These are phyloP conservation scores for Tetracladium setigerum DNA, from an alignment of 495 filamentous ascomycete species.

Conservation along the genomic window DNA sequence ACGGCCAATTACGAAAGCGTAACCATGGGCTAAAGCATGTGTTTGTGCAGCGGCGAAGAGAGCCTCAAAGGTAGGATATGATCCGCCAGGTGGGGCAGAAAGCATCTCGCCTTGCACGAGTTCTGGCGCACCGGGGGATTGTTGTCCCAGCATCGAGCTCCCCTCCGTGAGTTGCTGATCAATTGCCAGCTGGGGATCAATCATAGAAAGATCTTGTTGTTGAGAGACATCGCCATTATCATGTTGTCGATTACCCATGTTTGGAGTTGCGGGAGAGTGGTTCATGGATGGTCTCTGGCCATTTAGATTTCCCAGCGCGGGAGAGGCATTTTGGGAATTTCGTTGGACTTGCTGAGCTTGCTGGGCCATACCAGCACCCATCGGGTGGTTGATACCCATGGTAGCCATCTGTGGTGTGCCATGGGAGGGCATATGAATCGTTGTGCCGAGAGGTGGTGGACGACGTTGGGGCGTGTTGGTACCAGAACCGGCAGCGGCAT, in stretches of 20 bases:
- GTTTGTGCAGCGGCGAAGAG: constrained; percentile 43
- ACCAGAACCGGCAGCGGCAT: constrained; percentile 10
- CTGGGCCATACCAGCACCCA: constrained; percentile 19
- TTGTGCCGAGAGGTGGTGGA: constrained; percentile 15
- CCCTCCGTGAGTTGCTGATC: constrained; percentile 15
- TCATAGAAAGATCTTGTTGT: constrained; percentile 17
- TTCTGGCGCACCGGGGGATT: neutral
- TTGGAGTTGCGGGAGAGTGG: constrained; percentile 6
- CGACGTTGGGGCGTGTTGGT: constrained; percentile 20
- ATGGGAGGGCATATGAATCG: constrained; percentile 19
- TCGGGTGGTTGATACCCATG: constrained; percentile 2
- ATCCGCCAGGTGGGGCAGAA: constrained; percentile 42
- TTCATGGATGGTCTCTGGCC: constrained; percentile 17
- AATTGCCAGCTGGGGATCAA: constrained; percentile 21
- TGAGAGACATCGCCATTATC: constrained; percentile 4
- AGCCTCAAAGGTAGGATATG: constrained; percentile 45
- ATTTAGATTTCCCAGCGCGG: constrained; percentile 12
- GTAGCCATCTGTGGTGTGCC: constrained; percentile 12
- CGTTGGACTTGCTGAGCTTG: constrained; percentile 2
- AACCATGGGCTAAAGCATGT: constrained; percentile 49
- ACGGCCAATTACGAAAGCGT: constrained; percentile 49
- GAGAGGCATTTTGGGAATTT: constrained; percentile 18
- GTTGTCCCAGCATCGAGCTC: constrained; percentile 7
- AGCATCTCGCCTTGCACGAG: constrained; percentile 34
- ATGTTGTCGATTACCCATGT: constrained; percentile 10